phyloP scores from a whole-genome alignment of 495 filamentous ascomycete genomes.

The Neurospora terricola region DNA sequence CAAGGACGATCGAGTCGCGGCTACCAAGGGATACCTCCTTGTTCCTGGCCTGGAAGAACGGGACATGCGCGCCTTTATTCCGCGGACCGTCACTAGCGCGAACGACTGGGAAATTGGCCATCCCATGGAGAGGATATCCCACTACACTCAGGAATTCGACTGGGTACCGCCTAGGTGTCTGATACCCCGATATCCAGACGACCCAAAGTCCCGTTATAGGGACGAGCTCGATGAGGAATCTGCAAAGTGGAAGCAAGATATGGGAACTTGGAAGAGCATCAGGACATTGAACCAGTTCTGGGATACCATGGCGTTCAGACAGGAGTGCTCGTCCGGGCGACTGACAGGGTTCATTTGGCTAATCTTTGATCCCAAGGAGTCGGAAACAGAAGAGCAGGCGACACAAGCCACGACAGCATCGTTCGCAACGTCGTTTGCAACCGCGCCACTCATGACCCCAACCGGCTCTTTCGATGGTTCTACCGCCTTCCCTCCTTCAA shows the following conservation, averaged over 20 bases:
- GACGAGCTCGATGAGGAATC: slow-evolving; percentile 72
- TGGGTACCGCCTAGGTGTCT: slow-evolving; percentile 70
- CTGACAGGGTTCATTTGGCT: slow-evolving; percentile 94
- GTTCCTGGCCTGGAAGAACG: slow-evolving; percentile 75
- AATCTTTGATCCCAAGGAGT: slow-evolving; percentile 50
- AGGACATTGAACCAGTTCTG: slow-evolving; percentile 83
- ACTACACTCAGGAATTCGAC: slow-evolving; percentile 47
- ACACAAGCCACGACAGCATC: not conserved
- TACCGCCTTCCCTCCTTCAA: slow-evolving; percentile 16
- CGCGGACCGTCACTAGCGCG: slow-evolving; percentile 31
- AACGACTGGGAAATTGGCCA: slow-evolving; percentile 45
- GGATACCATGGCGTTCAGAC: slow-evolving; percentile 96
- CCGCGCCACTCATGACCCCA: slow-evolving; percentile 6
- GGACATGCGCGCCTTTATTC: slow-evolving; percentile 57
- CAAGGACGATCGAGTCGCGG: slow-evolving; percentile 19
- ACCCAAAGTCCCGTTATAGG: slow-evolving; percentile 88
- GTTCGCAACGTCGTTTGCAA: not conserved
- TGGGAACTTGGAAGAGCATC: slow-evolving; percentile 73
- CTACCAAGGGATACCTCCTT: slow-evolving; percentile 63
- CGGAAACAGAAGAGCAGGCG: not conserved
- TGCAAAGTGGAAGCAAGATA: slow-evolving; percentile 30
- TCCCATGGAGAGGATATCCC: slow-evolving; percentile 51
- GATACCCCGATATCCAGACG: slow-evolving; percentile 87
- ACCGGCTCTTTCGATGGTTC: slow-evolving; percentile 17
- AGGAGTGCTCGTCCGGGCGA: slow-evolving; percentile 87